Evolutionary conservation across 441 rosid genomes (phyloP).

Genomic region (Corymbia calophylla): DNA sequence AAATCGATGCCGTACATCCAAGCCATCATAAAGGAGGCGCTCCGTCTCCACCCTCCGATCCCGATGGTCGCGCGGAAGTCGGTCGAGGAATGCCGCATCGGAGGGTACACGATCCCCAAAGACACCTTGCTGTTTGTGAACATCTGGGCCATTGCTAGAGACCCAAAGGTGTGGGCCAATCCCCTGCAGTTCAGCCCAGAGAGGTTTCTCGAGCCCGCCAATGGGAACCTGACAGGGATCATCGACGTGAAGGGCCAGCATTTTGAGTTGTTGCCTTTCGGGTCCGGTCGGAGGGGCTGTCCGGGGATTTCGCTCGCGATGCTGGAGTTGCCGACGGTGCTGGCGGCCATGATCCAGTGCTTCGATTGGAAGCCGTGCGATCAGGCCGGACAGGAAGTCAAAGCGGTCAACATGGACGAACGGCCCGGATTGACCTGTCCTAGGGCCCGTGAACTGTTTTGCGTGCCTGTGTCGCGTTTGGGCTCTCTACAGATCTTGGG

Average conservation of each 20-base stretch:
- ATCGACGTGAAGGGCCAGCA: conserved; percentile 24
- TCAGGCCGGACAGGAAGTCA: background rate
- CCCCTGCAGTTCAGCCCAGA: background rate
- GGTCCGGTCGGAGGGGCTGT: conserved; percentile 34
- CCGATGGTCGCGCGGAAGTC: background rate
- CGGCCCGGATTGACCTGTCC: conserved; percentile 26
- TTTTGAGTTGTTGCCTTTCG: conserved; percentile 31
- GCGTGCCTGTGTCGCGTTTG: conserved; percentile 8
- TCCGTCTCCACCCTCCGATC: background rate
- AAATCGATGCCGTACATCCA: background rate
- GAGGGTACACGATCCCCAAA: background rate
- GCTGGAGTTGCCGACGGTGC: conserved; percentile 8
- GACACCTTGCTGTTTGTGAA: background rate
- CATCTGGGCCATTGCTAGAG: background rate
- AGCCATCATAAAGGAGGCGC: background rate
- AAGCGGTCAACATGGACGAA: conserved; percentile 17
- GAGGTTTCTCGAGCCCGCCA: background rate
- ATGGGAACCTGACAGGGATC: background rate
- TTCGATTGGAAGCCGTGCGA: conserved; percentile 20
- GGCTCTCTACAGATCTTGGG: background rate
- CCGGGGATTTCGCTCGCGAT: conserved; percentile 23
- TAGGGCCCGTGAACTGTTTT: conserved; percentile 16
- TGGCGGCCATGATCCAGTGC: conserved; percentile 33
- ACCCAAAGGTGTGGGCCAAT: background rate
- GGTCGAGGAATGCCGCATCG: background rate